Evolutionary conservation across 208 protist species (phyloP), one percentile per base, ranked within the genome.

Genomic region (Leishmania turanica): DNA sequence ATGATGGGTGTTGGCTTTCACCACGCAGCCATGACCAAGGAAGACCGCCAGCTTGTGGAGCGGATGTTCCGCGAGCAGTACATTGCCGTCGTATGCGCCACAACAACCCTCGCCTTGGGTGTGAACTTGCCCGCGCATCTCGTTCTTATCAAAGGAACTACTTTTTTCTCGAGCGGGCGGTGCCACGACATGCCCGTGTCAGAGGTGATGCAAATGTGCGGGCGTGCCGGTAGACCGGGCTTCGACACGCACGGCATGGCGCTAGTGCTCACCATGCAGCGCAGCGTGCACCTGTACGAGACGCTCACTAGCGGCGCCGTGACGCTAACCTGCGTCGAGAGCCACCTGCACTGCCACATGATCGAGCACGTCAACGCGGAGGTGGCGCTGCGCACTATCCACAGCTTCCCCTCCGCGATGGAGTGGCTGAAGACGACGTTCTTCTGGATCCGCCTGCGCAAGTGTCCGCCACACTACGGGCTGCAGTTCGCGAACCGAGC

Each of bases 131-230:
- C 98, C 0, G 97, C 96, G 3, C 93, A 96, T 53, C 85, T 98
- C 15, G 98, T 99, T 1, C 87, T 99, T 3, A 84, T 99, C 54
- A 97, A 99, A 85, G 99, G 99, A 34, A 99, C 99, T 3, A 99
- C 99, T 68, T 99, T 97, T 90, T 99, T 98, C 81, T 99, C 99
- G 84, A 93, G 90, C 51, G 98, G 98, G 64, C 90, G 90, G 40
- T 82, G 70, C 21, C 92, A 96, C 71, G 99, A 99, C 87, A 82
- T 99, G 1, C 95, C 91, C 1, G 80, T 97, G 21, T 92, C 99
- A 7, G 99, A 99, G 86, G 94, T 99, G 5, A 96, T 99, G 80
- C 99, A 99, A 89, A 99, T 99, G 99, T 94, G 99, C 49, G 98
- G 98, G 0, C 87, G 98, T 24, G 96, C 98, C 0, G 98, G 98